Conservation (phyloP, 192 early-diverging fungal genomes). For the Backusella sp. region DNA sequence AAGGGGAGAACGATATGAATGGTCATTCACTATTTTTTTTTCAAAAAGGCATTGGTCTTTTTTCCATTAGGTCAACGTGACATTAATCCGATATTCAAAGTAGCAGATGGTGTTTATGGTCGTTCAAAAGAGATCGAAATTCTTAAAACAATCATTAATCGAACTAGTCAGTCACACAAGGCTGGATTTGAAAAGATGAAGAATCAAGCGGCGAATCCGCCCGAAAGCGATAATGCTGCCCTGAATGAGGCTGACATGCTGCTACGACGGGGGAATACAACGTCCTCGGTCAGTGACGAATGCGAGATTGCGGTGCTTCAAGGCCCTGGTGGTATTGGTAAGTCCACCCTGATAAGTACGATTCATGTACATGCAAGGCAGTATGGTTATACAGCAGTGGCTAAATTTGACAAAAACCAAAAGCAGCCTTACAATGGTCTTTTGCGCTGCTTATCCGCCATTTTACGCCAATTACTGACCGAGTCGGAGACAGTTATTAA, state of each 20-base stretch:
- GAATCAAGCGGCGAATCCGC: neutral
- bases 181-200: neutral
- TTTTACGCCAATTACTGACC: slow-evolving; percentile 22
- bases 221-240: neutral
- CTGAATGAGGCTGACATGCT: slow-evolving; percentile 6
- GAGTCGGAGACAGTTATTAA: slow-evolving; percentile 20
- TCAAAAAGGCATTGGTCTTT: slow-evolving; percentile 7
- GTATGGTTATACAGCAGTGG: slow-evolving; percentile 22
- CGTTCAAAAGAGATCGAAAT: slow-evolving; percentile 18
- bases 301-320: slow-evolving; percentile 16
- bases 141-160: slow-evolving; percentile 1
- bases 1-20: neutral
- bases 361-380: slow-evolving; percentile 22
- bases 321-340: slow-evolving; percentile 26
- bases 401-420: slow-evolving; percentile 29
- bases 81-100: slow-evolving; percentile 20
- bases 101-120: slow-evolving; percentile 13
- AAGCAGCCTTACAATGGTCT: slow-evolving; percentile 26
- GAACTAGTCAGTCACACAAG: neutral
- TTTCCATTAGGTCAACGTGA: slow-evolving; percentile 25
- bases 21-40: neutral
- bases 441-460: slow-evolving; percentile 18
- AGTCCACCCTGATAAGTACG: slow-evolving; percentile 20
- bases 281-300: neutral
- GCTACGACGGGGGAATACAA: neutral